phyloP scores from a whole-genome alignment of 345 rosid genomes.

The Eucalyptus marginata region DNA sequence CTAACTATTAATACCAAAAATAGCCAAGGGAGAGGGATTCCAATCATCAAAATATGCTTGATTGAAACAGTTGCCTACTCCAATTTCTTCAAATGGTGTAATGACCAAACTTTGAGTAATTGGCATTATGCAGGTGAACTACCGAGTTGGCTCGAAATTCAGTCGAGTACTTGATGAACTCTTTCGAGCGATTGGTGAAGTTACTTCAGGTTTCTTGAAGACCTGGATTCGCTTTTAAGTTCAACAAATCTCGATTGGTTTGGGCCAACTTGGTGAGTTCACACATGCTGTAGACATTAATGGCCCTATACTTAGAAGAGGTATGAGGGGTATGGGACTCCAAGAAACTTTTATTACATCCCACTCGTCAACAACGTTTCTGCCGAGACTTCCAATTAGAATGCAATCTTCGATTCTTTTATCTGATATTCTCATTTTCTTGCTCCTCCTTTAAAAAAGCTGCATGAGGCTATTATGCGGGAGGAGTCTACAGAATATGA shows the following conservation, averaged over 20 bases:
- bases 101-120: slow-evolving; percentile 8
- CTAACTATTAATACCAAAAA: background rate
- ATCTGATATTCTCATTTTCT: background rate
- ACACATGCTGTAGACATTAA: background rate
- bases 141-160: slow-evolving; percentile 52
- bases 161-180: slow-evolving; percentile 38
- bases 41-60: background rate
- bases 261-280: slow-evolving; percentile 46
- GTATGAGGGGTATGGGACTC: background rate
- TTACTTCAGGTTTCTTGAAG: slow-evolving; percentile 47
- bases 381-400: background rate
- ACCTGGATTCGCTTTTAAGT: slow-evolving; percentile 35
- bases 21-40: background rate
- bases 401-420: background rate
- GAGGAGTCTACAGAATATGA: slow-evolving; percentile 75
- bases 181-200: slow-evolving; percentile 24
- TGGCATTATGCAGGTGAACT: slow-evolving; percentile 43
- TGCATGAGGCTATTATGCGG: slow-evolving; percentile 94
- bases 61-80: background rate
- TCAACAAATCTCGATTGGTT: slow-evolving; percentile 36
- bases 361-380: background rate
- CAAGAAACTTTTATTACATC: background rate
- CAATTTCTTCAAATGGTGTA: slow-evolving; percentile 1
- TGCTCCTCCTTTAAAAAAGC: slow-evolving; percentile 11
- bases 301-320: background rate